Evolutionary conservation across 2,329 filamentous ascomycete species (phyloP).

Genomic region (Fusarium sambucinum): DNA sequence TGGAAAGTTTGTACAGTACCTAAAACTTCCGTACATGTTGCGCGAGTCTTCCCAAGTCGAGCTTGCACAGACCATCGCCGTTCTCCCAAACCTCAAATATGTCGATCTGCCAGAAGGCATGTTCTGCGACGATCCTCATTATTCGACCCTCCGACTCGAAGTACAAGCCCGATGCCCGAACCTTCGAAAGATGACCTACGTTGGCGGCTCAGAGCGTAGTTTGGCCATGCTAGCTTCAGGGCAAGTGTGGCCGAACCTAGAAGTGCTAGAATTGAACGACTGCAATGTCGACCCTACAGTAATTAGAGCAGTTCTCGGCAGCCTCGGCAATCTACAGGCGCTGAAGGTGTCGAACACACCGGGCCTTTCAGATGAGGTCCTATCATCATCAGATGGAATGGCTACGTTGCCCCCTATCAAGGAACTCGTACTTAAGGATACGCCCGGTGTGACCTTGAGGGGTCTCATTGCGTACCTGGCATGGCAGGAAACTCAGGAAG

Average conservation of each 20-base stretch:
- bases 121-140: conserved; percentile 82
- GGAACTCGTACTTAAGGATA: conserved; percentile 78
- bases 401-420: conserved; percentile 81
- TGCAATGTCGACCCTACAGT: conserved; percentile 77
- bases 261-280: conserved; percentile 77
- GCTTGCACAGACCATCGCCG: conserved; percentile 85
- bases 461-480: conserved; percentile 79
- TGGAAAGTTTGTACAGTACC: conserved; percentile 77
- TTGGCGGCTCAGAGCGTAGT: conserved; percentile 80
- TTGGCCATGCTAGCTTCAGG: conserved; percentile 76
- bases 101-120: conserved; percentile 92
- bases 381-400: conserved; percentile 73
- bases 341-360: conserved; percentile 78
- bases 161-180: conserved; percentile 85
- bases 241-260: conserved; percentile 75
- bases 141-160: conserved; percentile 82
- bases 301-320: conserved; percentile 77
- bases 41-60: conserved; percentile 87
- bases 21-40: conserved; percentile 96
- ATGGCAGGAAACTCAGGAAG: conserved; percentile 67
- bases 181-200: conserved; percentile 90
- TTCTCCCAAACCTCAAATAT: conserved; percentile 86
- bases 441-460: conserved; percentile 76
- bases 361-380: conserved; percentile 81
- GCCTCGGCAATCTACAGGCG: conserved; percentile 75